Conservation (phyloP, 306 rosid genomes). For the Datisca glomerata region DNA sequence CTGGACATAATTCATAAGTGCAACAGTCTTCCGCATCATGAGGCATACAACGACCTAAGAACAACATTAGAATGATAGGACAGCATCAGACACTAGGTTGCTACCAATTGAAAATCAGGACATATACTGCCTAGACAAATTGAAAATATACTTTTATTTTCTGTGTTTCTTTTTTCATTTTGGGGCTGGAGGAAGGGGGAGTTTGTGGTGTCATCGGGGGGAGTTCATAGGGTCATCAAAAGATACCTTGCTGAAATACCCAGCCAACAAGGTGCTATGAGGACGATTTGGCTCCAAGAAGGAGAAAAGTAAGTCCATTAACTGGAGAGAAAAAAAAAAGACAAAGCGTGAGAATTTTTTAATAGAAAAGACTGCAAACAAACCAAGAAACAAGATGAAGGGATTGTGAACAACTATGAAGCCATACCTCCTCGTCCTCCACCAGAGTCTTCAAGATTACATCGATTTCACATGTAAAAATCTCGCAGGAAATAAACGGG, state of each 20-base stretch:
- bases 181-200: background rate
- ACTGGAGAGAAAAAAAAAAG: constrained; percentile 32
- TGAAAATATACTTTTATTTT: too few relatives aligned
- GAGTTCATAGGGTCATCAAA: background rate
- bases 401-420: too few relatives aligned
- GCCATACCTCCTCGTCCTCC: constrained; percentile 89
- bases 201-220: background rate
- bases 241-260: constrained; percentile 93
- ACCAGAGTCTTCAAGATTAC: constrained; percentile 95
- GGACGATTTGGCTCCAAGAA: constrained; percentile 83
- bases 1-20: constrained; percentile 95
- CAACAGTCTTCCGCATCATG: constrained; percentile 86
- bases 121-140: background rate
- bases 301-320: constrained; percentile 90
- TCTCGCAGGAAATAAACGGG: constrained; percentile 94
- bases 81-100: background rate
- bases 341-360: too few relatives aligned
- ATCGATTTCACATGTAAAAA: constrained; percentile 95
- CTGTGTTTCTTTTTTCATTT: too few relatives aligned
- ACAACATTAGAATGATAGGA: background rate
- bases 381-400: too few relatives aligned
- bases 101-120: background rate
- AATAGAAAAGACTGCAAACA: too few relatives aligned
- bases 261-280: constrained; percentile 78
- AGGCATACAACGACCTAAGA: constrained; percentile 90